Conservation (phyloP, 2,329 filamentous ascomycete species). For the Microsporum ferrugineum region DNA sequence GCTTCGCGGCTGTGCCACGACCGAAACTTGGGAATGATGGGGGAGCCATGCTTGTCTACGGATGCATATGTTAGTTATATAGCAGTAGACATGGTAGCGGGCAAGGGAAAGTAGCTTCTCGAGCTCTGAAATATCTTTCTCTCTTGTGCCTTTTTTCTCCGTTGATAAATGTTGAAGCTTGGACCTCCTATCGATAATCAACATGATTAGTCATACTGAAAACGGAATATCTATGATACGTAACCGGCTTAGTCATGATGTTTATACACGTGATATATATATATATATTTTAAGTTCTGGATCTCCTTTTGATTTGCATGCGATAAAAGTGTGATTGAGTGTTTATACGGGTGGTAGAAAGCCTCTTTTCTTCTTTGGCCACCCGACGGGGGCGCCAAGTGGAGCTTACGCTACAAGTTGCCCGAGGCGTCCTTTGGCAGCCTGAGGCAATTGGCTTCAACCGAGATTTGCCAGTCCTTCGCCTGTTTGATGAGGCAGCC, state of each 20-base stretch:
- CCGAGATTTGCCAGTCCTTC: not conserved
- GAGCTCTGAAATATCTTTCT: not conserved
- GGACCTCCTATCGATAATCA: not conserved
- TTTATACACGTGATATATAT: not conserved
- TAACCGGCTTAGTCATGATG: not conserved
- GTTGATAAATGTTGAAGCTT: not conserved
- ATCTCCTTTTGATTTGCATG: not conserved
- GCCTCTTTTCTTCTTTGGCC: not conserved
- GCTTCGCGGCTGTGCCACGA: conserved; percentile 59
- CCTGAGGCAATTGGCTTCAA: not conserved
- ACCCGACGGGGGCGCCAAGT: not conserved
- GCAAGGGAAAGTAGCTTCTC: not conserved
- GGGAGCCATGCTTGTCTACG: conserved; percentile 17
- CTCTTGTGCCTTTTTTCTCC: not conserved
- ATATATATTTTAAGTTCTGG: not conserved
- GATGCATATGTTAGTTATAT: not conserved
- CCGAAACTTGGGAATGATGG: conserved; percentile 33
- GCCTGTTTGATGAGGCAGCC: not conserved
- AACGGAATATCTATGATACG: not conserved
- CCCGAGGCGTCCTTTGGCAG: not conserved
- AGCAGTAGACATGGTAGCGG: not conserved
- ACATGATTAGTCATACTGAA: not conserved
- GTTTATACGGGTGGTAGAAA: not conserved
- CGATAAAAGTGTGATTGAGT: not conserved
- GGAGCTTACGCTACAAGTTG: not conserved